phyloP scores from a whole-genome alignment of 495 filamentous ascomycete genomes.

The Xylaria flabelliformis region DNA sequence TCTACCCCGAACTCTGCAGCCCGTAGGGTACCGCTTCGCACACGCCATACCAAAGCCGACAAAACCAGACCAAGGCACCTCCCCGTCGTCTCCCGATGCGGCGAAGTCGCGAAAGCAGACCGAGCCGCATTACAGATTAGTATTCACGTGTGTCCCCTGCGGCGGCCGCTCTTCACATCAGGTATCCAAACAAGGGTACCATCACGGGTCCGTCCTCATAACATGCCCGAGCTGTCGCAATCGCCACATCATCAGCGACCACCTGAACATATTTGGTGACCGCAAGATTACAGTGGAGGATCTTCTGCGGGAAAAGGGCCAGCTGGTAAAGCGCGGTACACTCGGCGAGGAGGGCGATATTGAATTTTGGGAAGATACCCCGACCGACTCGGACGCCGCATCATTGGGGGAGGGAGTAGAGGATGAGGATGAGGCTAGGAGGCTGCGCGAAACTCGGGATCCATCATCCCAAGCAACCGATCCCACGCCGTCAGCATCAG shows the following conservation, averaged over 20 bases:
- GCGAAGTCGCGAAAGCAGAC: slow-evolving; percentile 32
- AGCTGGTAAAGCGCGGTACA: slow-evolving; percentile 67
- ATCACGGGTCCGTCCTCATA: slow-evolving; percentile 85
- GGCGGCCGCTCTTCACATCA: slow-evolving; percentile 72
- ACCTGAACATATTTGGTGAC: slow-evolving; percentile 80
- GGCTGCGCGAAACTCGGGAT: slow-evolving; percentile 26
- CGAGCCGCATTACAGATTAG: slow-evolving; percentile 79
- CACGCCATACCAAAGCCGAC: slow-evolving; percentile 49
- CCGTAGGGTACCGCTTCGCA: slow-evolving; percentile 35
- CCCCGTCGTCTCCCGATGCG: slow-evolving; percentile 42
- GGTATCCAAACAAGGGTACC: slow-evolving; percentile 92
- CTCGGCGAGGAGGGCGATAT: slow-evolving; percentile 64
- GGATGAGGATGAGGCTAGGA: slow-evolving; percentile 27
- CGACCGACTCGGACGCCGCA: not conserved
- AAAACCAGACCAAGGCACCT: slow-evolving; percentile 11
- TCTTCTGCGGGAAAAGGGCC: slow-evolving; percentile 68
- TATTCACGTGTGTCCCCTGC: slow-evolving; percentile 94
- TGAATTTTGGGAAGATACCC: slow-evolving; percentile 58
- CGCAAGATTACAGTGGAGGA: slow-evolving; percentile 72
- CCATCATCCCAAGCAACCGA: slow-evolving; percentile 30
- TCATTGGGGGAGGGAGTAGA: slow-evolving; percentile 1
- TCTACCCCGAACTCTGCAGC: slow-evolving; percentile 31
- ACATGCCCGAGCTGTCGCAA: slow-evolving; percentile 83
- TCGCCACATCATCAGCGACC: slow-evolving; percentile 90
- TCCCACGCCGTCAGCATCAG: slow-evolving; percentile 18